phyloP scores from a whole-genome alignment of 1,284 basidiomycete species.

The Microbotryum violaceum region DNA sequence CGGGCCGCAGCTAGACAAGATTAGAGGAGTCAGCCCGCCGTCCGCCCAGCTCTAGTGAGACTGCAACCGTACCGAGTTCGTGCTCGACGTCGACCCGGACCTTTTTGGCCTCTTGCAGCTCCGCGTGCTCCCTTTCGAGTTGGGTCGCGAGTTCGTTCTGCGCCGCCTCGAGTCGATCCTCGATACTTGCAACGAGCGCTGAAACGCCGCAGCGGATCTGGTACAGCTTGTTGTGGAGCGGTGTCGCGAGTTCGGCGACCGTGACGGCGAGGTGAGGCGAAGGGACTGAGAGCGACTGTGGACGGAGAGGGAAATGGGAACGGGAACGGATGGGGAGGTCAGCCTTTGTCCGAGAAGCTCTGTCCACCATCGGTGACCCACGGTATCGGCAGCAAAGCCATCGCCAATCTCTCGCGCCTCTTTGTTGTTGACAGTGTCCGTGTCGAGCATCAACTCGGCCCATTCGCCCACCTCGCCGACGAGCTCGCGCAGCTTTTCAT shows the following conservation, averaged over 20 bases:
- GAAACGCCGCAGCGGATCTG: slow-evolving; percentile 17
- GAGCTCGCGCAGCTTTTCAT: slow-evolving; percentile 10
- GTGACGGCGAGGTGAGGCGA: slow-evolving; percentile 18
- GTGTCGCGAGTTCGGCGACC: slow-evolving; percentile 1
- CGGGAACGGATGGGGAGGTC: not conserved
- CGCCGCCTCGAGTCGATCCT: slow-evolving; percentile 8
- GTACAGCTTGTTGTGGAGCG: slow-evolving; percentile 20
- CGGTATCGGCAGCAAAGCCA: no score
- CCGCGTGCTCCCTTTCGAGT: not conserved
- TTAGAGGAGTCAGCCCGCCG: not conserved
- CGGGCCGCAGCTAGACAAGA: not conserved
- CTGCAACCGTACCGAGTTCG: not conserved
- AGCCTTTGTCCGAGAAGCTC: not conserved
- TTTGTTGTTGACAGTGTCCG: not conserved
- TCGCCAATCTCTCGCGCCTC: no score
- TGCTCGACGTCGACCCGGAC: not conserved
- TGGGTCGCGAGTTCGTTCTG: slow-evolving; percentile 2
- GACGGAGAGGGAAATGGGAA: not conserved
- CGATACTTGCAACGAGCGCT: slow-evolving; percentile 6
- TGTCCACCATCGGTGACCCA: not conserved
- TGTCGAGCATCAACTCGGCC: slow-evolving; percentile 9
- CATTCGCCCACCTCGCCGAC: slow-evolving; percentile 27
- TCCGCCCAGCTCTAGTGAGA: not conserved
- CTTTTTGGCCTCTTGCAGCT: not conserved
- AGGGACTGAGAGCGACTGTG: slow-evolving; percentile 16